These are phyloP conservation scores for Russula olivacea DNA, from an alignment of 768 basidiomycete genomes.

Conservation along the genomic window DNA sequence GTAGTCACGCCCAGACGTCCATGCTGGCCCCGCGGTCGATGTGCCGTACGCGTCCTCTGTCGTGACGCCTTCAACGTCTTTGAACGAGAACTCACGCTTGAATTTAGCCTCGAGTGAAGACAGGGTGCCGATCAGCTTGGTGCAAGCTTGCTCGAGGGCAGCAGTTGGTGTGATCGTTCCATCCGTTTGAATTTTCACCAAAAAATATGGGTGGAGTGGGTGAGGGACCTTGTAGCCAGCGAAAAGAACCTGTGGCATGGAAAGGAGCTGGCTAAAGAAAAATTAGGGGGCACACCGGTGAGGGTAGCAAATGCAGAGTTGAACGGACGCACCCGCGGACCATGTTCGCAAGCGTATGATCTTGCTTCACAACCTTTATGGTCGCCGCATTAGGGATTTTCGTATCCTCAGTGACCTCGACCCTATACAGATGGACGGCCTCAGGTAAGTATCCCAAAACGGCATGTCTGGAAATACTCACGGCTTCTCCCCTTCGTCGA, in stretches of 20 bases:
- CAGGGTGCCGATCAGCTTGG: conserved; percentile 60
- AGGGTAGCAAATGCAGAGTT: background rate
- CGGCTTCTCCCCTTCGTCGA: conserved; percentile 92
- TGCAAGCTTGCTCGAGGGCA: conserved; percentile 79
- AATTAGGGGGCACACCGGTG: background rate
- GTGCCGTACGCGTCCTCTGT: conserved; percentile 33
- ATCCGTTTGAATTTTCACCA: conserved; percentile 95
- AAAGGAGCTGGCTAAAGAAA: conserved; percentile 71
- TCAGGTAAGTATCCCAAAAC: conserved; percentile 9
- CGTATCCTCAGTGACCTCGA: conserved; percentile 90
- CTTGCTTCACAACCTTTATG: conserved; percentile 91
- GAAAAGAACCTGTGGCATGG: conserved; percentile 84
- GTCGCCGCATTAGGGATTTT: conserved; percentile 98
- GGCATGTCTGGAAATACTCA: conserved; percentile 43
- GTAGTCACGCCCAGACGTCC: conserved; percentile 28
- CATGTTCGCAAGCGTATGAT: conserved; percentile 96
- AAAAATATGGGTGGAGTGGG: conserved; percentile 89
- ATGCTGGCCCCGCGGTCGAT: conserved; percentile 20
- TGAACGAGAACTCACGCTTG: conserved; percentile 76
- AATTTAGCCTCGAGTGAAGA: conserved; percentile 67
- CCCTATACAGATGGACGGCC: conserved; percentile 41
- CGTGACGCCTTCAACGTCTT: conserved; percentile 51
- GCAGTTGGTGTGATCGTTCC: conserved; percentile 76
- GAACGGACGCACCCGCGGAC: conserved; percentile 73
- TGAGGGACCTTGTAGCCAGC: conserved; percentile 98